These are phyloP conservation scores for Bipolaris victoriae DNA, from an alignment of 2,329 filamentous ascomycete species.

Conservation along the genomic window DNA sequence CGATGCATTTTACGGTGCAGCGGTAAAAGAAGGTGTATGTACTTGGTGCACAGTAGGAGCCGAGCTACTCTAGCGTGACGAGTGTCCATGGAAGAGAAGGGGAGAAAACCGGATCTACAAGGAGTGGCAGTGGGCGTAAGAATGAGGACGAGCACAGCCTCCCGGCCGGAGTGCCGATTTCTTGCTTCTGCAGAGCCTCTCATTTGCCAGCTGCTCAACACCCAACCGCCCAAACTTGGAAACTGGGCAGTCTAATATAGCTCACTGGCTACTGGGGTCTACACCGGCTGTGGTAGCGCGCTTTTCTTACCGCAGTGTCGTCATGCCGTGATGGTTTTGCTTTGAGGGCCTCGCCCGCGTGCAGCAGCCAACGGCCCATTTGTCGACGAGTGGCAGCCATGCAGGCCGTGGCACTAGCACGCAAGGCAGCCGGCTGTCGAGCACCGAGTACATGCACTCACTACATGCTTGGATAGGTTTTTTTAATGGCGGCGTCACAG, in stretches of 20 bases:
- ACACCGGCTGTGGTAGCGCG: constrained; percentile 12
- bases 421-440: no score
- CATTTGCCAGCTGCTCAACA: constrained; percentile 7
- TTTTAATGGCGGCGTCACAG: background rate
- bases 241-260: constrained; percentile 36
- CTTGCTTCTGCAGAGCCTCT: constrained; percentile 22
- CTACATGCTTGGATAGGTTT: background rate
- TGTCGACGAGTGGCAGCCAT: no score
- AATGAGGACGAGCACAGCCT: constrained; percentile 10
- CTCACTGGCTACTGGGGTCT: constrained; percentile 17
- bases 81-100: background rate
- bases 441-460: background rate
- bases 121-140: constrained; percentile 16
- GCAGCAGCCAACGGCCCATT: no score
- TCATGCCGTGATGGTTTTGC: constrained; percentile 21
- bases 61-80: background rate
- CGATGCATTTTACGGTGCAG: background rate
- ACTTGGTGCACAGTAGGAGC: no score
- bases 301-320: constrained; percentile 18
- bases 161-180: constrained; percentile 11
- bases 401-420: no score
- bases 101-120: constrained; percentile 10
- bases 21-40: background rate
- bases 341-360: background rate
- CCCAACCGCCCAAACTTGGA: constrained; percentile 18